Conservation (phyloP, 108 stramenopile species). For the Skeletonema costatum region DNA sequence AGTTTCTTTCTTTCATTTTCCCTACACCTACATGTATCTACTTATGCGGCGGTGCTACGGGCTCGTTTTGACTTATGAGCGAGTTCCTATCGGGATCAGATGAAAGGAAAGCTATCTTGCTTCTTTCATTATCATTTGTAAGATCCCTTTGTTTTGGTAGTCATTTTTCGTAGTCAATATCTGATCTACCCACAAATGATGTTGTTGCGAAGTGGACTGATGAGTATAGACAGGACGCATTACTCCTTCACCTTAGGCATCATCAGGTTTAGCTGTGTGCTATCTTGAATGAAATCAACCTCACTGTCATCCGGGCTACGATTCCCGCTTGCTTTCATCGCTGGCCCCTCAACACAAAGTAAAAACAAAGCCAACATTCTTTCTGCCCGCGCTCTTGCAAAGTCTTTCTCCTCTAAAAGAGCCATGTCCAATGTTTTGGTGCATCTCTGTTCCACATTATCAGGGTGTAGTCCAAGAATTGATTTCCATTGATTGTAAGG, state of each 20-base stretch:
- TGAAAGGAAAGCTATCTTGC: too few relatives aligned
- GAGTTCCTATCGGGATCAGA: too few relatives aligned
- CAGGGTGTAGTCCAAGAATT: constrained; percentile 66
- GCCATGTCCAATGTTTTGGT: constrained; percentile 23
- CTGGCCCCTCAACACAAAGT: constrained; percentile 65
- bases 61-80: too few relatives aligned
- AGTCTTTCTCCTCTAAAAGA: constrained; percentile 43
- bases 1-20: too few relatives aligned
- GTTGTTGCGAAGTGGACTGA: too few relatives aligned
- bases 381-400: constrained; percentile 75
- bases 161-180: too few relatives aligned
- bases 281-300: constrained; percentile 72
- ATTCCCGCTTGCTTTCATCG: constrained; percentile 51
- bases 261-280: constrained; percentile 32
- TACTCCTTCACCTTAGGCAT: constrained; percentile 11
- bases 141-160: too few relatives aligned
- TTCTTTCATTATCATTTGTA: too few relatives aligned
- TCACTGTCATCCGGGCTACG: constrained; percentile 67
- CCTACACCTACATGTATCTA: too few relatives aligned
- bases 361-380: constrained; percentile 79
- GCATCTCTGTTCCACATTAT: constrained; percentile 29
- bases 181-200: too few relatives aligned
- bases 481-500: constrained; percentile 62
- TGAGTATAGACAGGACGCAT: too few relatives aligned
- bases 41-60: too few relatives aligned